phyloP scores from a whole-genome alignment of 164 flowering plant genomes.

The Brasenia schreberi region DNA sequence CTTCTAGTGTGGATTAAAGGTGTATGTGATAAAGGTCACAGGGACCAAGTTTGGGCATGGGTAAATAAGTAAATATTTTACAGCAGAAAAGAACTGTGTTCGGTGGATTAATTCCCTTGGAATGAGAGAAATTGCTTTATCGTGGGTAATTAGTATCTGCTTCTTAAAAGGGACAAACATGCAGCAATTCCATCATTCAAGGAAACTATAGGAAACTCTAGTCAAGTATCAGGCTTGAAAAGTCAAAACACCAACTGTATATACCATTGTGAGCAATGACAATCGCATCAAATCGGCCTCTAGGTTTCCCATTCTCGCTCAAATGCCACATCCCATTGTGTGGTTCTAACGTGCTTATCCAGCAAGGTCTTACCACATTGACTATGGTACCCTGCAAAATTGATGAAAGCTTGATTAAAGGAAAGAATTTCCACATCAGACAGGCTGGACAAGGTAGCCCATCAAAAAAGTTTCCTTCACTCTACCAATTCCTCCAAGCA shows the following conservation, averaged over 20 bases:
- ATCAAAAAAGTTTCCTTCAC: too few species aligned
- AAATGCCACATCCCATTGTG: slow-evolving; percentile 91
- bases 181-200: neutral
- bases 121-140: too few species aligned
- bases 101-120: too few species aligned
- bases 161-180: too few species aligned
- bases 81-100: too few species aligned
- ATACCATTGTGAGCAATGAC: slow-evolving; percentile 94
- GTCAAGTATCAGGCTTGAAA: neutral
- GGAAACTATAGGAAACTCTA: neutral
- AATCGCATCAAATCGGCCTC: slow-evolving; percentile 76
- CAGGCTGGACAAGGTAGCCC: too few species aligned
- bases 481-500: too few species aligned
- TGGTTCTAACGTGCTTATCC: slow-evolving; percentile 88
- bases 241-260: slow-evolving; percentile 1
- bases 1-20: too few species aligned
- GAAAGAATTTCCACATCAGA: neutral
- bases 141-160: too few species aligned
- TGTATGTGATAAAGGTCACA: too few species aligned
- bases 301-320: slow-evolving; percentile 77
- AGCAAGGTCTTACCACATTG: slow-evolving; percentile 75
- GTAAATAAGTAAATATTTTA: too few species aligned
- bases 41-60: too few species aligned
- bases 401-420: slow-evolving; percentile 3
- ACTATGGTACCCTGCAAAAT: slow-evolving; percentile 47